Base-by-base conservation (phyloP, 768 basidiomycete species). In the Leccinum subgranulosum region DNA sequence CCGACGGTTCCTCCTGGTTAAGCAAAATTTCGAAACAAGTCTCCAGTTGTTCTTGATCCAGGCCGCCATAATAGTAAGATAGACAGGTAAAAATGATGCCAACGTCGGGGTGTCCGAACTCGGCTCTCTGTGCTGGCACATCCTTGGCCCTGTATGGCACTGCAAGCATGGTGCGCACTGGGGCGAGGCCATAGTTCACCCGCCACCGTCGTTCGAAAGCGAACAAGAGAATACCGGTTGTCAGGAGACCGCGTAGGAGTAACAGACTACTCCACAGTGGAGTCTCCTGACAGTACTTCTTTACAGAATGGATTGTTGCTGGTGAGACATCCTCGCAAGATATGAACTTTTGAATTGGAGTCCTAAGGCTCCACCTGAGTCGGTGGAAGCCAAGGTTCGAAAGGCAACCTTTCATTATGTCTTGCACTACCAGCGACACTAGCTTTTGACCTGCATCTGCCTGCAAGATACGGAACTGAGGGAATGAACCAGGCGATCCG, bases 131-230 rank as follows among this genome's bases (percentile, higher is more conserved):
- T 10, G 76, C 64, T 0, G 75, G 75, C 15, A 74, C 61, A 23
- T 77, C 76, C 52, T 74, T 76, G 0, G 75, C 76, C 1, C 75
- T 63, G 19, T 76, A 76, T 0, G 75, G 75, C 0, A 76, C 76
- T 0, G 75, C 75, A 3, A 76, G 60, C 63, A 66, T 60, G 0
- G 76, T 75, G 25, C 75, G 71, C 15, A 33, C 6, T 5, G 53
- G 64, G 31, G 73, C 58, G 12, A 73, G 73, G 3, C 75, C 75
- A 54, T 73, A 77, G 53, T 77, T 68, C 7, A 77, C 76, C 3
- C 76, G 57, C 75, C 75, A 76, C 27, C 76, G 64, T 19, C 72
- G 73, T 2, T 76, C 65, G 23, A 76, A 58, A 10, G 62, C 66
- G 50, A 68, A 69, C 10, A 68, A 33, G 1, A 76, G 60, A 14